Evolutionary conservation across 768 basidiomycete species (phyloP), one percentile per base, ranked within the genome.

Genomic region (Gelatoporia subvermispora): DNA sequence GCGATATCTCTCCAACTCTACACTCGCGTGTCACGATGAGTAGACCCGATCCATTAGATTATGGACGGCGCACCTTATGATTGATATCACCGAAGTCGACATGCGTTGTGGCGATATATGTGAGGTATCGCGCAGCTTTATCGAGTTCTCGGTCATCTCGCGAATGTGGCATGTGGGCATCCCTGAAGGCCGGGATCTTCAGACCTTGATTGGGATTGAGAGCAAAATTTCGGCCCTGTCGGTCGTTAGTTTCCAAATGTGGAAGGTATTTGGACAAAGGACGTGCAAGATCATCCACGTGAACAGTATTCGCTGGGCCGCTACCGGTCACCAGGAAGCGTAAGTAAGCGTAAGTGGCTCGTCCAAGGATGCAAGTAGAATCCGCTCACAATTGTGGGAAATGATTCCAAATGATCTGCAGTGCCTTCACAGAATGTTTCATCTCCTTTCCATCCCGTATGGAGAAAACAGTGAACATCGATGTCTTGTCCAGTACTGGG

Each of bases 391-490:
- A 90, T 60, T 87, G 85, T 5, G 88, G 84, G 59, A 91, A 88
- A 56, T 84, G 81, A 53, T 85, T 86, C 90, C 90, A 94, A 43
- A 94, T 86, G 41, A 93, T 88, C 57, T 86, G 81, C 9, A 91
- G 73, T 4, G 87, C 75, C 61, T 92, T 92, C 28, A 92, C 88
- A 34, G 81, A 83, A 61, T 93, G 91, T 42, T 79, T 78, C 76
- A 84, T 88, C 8, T 82, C 76, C 61, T 88, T 82, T 3, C 77
- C 82, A 46, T 88, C 81, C 23, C 83, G 72, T 56, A 80, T 79
- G 1, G 81, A 79, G 65, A 91, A 92, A 2, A 93, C 86, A 4
- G 83, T 85, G 65, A 93, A 94, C 92, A 94, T 95, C 50, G 78
- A 79, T 1, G 81, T 86, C 63, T 90, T 86, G 72, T 95, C 93